These are phyloP conservation scores for Aquilaria yunnanensis DNA, from an alignment of 345 rosid genomes.

Conservation along the genomic window DNA sequence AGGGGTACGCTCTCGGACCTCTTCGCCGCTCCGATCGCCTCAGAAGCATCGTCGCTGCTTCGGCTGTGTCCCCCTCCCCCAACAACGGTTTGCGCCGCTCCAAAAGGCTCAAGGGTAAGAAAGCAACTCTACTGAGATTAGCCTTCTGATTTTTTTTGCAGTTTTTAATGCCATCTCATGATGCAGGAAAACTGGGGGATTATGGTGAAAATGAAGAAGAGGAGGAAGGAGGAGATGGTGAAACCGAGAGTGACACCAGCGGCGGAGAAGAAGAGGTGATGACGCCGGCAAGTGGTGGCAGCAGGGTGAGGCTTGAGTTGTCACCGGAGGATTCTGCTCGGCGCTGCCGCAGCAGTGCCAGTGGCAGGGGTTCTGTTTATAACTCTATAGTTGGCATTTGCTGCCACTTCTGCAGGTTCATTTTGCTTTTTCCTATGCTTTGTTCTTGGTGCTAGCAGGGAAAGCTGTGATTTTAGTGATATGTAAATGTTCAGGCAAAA, in stretches of 20 bases:
- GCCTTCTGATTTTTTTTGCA: too few relatives aligned
- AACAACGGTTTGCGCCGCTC: slow-evolving; percentile 14
- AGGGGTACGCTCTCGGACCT: background rate
- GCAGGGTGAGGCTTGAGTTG: slow-evolving; percentile 9
- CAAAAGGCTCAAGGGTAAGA: slow-evolving; percentile 5
- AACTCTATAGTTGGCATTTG: slow-evolving; percentile 34
- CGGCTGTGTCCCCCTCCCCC: background rate
- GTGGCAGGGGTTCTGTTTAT: slow-evolving; percentile 30
- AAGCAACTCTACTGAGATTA: too few relatives aligned
- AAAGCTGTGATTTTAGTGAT: too few relatives aligned
- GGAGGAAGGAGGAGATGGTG: background rate
- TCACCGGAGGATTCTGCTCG: slow-evolving; percentile 31
- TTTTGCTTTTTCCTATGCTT: background rate
- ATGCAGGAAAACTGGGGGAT: background rate
- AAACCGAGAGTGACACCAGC: background rate
- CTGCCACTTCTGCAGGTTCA: slow-evolving; percentile 47
- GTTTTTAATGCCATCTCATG: too few relatives aligned
- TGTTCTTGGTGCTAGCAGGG: background rate
- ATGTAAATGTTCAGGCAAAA: slow-evolving; percentile 24
- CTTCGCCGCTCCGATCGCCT: slow-evolving; percentile 31
- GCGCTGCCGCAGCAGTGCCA: slow-evolving; percentile 29
- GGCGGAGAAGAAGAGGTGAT: background rate
- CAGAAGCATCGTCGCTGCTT: background rate
- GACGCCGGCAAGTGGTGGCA: slow-evolving; percentile 16
- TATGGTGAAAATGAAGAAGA: background rate